Evolutionary conservation across 257 asterid genomes (phyloP), one percentile per base, ranked within the genome.

Genomic region (Catharanthus roseus): DNA sequence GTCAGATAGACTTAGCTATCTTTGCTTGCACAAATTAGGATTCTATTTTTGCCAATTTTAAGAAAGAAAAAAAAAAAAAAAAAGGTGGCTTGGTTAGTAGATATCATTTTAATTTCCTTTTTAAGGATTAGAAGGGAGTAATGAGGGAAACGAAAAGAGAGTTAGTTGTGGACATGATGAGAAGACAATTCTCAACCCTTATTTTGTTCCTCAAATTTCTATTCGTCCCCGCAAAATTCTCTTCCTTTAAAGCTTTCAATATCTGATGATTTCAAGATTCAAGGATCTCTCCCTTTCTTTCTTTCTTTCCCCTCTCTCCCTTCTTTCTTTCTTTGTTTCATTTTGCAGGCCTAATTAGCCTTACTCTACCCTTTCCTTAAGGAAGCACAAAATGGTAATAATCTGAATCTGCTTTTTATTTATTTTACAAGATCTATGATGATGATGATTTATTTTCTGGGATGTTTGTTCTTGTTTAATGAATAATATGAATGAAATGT

Each of bases 151-250:
- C n/a, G 33, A 49, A 67, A 68, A 67, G 56, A 72, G 56, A 71
- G 74, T 70, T 78, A 72, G 86, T 83, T 70, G 75, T 68, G 82
- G 74, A 65, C 74, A 78, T 54, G 80, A 76, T 72, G 51, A 74
- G 62, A 24, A 42, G 63, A 68, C 29, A 69, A 61, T 49, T 69
- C 70, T 50, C 69, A 38, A 62, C 75, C 73, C 65, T 69, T 69
- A 69, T 69, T 75, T 75, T 26, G 15, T 49, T 49, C 75, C 75
- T 62, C 56, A 5, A 49, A 69, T 36, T 75, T 51, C 79, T 75
- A 72, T 28, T 29, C 19, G 61, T 69, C 75, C 65, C 79, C 71
- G 74, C 65, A 51, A 23, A 60, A 60, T 41, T 75, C 74, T 75
- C 71, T 36, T 61, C 54, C 66, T 50, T 67, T 49, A 75, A 75